Evolutionary conservation across 78 protist genomes (phyloP).

Genomic region (Protostelium mycophagum): DNA sequence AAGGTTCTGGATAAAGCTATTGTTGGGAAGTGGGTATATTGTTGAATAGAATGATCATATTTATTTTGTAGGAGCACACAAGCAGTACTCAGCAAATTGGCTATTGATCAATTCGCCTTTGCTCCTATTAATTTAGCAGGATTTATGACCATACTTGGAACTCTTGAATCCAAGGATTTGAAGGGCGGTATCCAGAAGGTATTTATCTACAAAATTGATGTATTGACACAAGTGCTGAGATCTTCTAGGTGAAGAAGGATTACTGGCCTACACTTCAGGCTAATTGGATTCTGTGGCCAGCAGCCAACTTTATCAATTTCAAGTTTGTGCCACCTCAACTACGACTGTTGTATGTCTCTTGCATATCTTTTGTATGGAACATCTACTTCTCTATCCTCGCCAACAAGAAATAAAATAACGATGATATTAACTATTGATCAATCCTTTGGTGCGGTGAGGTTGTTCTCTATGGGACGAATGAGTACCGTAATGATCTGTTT

Average conservation of each 20-base stretch:
- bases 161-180: neutral
- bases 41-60: neutral
- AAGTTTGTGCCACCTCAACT: neutral
- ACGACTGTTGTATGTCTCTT: neutral
- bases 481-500: constrained; percentile 29
- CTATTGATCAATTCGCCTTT: neutral
- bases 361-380: neutral
- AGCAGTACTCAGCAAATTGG: neutral
- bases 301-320: neutral
- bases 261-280: neutral
- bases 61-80: neutral
- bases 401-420: neutral
- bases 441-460: constrained; percentile 64
- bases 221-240: neutral
- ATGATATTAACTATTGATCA: too few species aligned
- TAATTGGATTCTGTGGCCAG: neutral
- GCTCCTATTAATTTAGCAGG: neutral
- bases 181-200: neutral
- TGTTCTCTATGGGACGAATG: constrained; percentile 46
- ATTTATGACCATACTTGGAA: neutral
- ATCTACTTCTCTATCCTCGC: neutral
- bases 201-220: too few species aligned
- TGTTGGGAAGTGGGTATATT: neutral
- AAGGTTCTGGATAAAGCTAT: neutral
- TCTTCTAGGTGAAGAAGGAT: neutral